Evolutionary conservation across 495 filamentous ascomycete genomes (phyloP), one percentile per base, ranked within the genome.

Genomic region (Xylaria acuta): DNA sequence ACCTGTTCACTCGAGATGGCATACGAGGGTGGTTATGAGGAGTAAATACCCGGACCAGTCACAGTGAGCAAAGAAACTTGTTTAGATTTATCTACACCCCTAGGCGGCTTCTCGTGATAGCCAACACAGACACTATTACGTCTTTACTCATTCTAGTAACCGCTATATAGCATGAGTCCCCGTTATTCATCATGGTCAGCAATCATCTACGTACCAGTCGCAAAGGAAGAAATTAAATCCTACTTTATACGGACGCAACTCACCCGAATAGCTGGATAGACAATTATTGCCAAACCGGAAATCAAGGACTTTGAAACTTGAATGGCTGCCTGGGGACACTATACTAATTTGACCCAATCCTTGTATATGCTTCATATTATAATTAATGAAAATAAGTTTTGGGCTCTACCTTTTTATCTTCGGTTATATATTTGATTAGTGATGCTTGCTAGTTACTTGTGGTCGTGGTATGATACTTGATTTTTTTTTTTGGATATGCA

Each of bases 221-320:
- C 0, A 49, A n/a, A 11, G 3, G 7, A n/a, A 49, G 38, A 22
- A 1, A 22, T 49, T 49, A 22, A 20, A 45, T 22, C 6, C 45
- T 22, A n/a, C 20, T 22, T 49, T 1, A 49, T 22, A 49, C 45
- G 45, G 45, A 49, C n/a, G 9, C 8, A 49, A 49, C 20, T n/a
- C 49, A 27, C 27, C 30, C 14, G 30, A 53, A 27, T 27, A 11
- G 7, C 49, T 11, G 3, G 30, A 20, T 34, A 6, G 54, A 30
- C 16, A 36, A 34, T 58, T 36, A 30, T 58, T 40, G n/a, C 58
- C 58, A 20, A 22, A 62, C 41, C 11, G 58, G 58, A 62, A 62
- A 62, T n/a, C 1, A 18, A 40, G 58, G 58, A 62, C 58, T 62
- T 62, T 40, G 34, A 36, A 38, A 25, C 41, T 62, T 22, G 34